phyloP scores from a whole-genome alignment of 495 filamentous ascomycete genomes.

The Aspergillus cavernicola region DNA sequence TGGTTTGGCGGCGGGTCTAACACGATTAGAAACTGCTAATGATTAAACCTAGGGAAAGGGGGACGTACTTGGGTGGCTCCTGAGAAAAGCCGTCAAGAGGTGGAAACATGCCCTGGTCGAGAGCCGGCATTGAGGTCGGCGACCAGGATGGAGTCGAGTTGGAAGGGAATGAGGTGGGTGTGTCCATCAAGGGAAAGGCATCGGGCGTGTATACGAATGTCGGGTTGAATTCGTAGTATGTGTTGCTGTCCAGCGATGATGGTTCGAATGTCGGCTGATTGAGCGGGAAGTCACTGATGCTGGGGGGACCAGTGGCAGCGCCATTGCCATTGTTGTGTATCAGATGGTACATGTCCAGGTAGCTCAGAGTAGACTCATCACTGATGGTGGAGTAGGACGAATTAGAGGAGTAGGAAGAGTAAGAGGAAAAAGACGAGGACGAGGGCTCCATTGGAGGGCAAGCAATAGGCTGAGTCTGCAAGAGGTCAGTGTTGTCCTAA shows the following conservation, averaged over 20 bases:
- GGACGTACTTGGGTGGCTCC: constrained; percentile 13
- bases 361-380: constrained; percentile 24
- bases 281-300: constrained; percentile 15
- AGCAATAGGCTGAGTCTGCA: constrained; percentile 9
- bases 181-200: constrained; percentile 5
- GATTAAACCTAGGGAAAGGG: not conserved
- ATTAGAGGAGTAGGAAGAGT: constrained; percentile 12
- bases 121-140: constrained; percentile 9
- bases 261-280: constrained; percentile 10
- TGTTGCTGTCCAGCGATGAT: constrained; percentile 11
- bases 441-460: constrained; percentile 26
- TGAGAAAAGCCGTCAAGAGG: constrained; percentile 14
- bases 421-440: constrained; percentile 18
- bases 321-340: constrained; percentile 15
- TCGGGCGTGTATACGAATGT: constrained; percentile 16
- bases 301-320: not conserved
- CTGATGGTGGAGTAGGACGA: constrained; percentile 22
- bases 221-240: constrained; percentile 17
- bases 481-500: not conserved
- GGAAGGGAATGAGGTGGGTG: constrained; percentile 10
- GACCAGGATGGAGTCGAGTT: constrained; percentile 10
- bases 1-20: constrained; percentile 33
- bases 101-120: constrained; percentile 9
- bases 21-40: not conserved
- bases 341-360: constrained; percentile 28